Percentiles rank a stretch among this genome's conserved stretches.
Conservation (phyloP, 2,329 filamentous ascomycete species). For the Ophiosphaerella korrae region DNA sequence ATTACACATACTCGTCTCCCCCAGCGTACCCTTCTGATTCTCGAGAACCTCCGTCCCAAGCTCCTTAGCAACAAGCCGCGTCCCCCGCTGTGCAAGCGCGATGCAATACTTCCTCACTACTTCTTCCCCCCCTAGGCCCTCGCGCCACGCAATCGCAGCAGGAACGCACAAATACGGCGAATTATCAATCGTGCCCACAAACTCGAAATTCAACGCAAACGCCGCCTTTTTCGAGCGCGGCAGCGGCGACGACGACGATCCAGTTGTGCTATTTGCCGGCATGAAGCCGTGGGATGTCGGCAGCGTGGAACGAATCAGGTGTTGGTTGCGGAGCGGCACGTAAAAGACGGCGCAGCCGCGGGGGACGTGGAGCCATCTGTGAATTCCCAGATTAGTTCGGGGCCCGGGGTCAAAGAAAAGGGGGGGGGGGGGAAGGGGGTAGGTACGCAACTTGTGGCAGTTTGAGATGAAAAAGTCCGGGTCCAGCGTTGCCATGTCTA, state of each 20-base stretch:
- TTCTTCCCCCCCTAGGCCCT: constrained; percentile 74
- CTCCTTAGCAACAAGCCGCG: constrained; percentile 61
- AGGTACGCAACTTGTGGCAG: constrained; percentile 54
- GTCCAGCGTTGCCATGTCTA: constrained; percentile 70
- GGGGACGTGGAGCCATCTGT: constrained; percentile 78
- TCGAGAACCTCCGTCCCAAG: constrained; percentile 76
- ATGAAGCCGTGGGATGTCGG: constrained; percentile 82
- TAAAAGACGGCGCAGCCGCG: constrained; percentile 82
- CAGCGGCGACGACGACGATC: constrained; percentile 38
- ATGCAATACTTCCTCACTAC: constrained; percentile 68
- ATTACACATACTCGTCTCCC: constrained; percentile 73
- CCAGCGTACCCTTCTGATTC: constrained; percentile 65
- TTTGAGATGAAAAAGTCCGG: constrained; percentile 89
- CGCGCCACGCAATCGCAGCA: constrained; percentile 73
- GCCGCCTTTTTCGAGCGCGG: constrained; percentile 52
- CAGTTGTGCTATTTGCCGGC: constrained; percentile 44
- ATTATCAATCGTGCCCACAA: constrained; percentile 75
- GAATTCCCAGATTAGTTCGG: not conserved
- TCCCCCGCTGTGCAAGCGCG: constrained; percentile 68
- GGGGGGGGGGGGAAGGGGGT: not conserved
- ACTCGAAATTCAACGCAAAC: constrained; percentile 76
- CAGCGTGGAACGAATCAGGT: constrained; percentile 72
- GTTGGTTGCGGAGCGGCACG: constrained; percentile 76
- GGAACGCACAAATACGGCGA: constrained; percentile 73
- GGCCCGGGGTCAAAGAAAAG: not conserved